Conservation (phyloP, 805 yeast genomes). For the Cyberlindnera meyerae region DNA sequence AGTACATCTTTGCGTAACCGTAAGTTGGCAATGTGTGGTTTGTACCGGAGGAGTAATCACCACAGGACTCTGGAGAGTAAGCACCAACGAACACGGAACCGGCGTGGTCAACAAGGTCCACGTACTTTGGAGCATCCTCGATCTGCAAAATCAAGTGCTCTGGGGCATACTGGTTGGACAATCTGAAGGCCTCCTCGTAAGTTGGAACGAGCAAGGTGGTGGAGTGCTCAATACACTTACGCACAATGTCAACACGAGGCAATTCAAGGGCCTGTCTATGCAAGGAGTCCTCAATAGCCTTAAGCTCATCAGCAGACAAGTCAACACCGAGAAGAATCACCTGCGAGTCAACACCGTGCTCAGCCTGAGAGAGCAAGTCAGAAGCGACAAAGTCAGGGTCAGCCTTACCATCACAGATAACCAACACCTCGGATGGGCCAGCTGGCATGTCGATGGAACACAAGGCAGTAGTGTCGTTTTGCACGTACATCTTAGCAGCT, state of each 20-base stretch:
- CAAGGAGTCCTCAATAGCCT: conserved; percentile 75
- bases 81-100: conserved; percentile 97
- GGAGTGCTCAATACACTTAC: conserved; percentile 90
- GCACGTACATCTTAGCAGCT: conserved; percentile 97
- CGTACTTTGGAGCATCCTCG: conserved; percentile 68
- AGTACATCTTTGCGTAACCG: conserved; percentile 96
- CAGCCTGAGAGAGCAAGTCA: conserved; percentile 95
- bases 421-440: conserved; percentile 97
- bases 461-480: conserved; percentile 90
- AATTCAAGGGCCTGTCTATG: conserved; percentile 75
- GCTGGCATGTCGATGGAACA: conserved; percentile 99
- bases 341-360: conserved; percentile 98
- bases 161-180: conserved; percentile 92
- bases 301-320: conserved; percentile 54
- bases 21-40: conserved; percentile 98
- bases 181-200: conserved; percentile 75
- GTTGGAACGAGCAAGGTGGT: conserved; percentile 65
- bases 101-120: conserved; percentile 78
- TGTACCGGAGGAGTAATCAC: conserved; percentile 97
- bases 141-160: conserved; percentile 95
- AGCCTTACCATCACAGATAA: conserved; percentile 82
- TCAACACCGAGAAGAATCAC: conserved; percentile 85
- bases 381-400: conserved; percentile 97
- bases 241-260: conserved; percentile 90
- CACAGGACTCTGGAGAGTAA: conserved; percentile 95